These are phyloP conservation scores for Fraxinus pennsylvanica DNA, from an alignment of 257 asterid genomes.

Conservation along the genomic window DNA sequence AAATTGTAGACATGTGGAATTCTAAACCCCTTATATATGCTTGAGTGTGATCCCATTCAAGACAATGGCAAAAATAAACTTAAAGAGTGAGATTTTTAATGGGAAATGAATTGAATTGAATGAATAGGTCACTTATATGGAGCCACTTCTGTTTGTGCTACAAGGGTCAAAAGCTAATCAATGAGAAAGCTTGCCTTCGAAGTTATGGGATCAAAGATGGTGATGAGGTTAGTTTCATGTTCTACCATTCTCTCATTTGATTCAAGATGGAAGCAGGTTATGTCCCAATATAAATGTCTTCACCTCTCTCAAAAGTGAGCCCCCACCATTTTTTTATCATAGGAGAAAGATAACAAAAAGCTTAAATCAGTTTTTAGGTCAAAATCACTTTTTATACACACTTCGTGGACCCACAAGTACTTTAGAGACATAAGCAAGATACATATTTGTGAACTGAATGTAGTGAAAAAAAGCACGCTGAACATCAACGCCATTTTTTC, in stretches of 20 bases:
- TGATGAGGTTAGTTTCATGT: constrained; percentile 44
- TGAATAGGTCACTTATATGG: constrained; percentile 58
- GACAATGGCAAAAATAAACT: neutral
- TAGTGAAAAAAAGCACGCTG: neutral
- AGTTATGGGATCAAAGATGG: constrained; percentile 59
- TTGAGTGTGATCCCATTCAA: neutral
- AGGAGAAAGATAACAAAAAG: neutral
- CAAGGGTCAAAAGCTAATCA: constrained; percentile 45
- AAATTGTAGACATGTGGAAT: neutral
- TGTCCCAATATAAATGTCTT: neutral
- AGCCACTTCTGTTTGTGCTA: constrained; percentile 59
- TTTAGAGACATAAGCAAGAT: neutral
- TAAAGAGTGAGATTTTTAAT: neutral
- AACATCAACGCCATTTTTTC: neutral
- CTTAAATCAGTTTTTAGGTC: too few relatives aligned
- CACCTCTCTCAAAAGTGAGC: neutral
- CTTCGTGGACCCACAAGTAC: too few relatives aligned
- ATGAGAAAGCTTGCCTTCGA: constrained; percentile 39
- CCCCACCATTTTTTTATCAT: neutral
- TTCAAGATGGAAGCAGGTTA: neutral
- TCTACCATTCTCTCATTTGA: neutral
- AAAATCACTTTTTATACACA: too few relatives aligned
- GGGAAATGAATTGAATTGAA: neutral
- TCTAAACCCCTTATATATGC: neutral
- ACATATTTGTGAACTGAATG: neutral